Percentiles rank a stretch among this genome's conserved stretches.
Conservation (phyloP, 768 basidiomycete species). For the Coprinopsis strossmayeri region DNA sequence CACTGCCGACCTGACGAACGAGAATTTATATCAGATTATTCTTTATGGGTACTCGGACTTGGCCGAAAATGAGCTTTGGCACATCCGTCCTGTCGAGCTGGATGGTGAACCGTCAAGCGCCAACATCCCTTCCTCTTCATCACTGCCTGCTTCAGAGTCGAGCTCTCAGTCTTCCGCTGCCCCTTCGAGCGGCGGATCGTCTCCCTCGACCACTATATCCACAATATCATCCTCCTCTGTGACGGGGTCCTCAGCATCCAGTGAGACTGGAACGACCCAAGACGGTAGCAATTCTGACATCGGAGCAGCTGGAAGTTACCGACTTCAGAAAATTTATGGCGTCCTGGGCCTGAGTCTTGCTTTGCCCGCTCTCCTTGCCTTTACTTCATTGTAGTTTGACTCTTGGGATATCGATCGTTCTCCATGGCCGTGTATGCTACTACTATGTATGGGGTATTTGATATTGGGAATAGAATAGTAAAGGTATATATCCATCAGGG, state of each 20-base stretch:
- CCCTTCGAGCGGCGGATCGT: no score
- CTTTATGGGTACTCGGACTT: neutral
- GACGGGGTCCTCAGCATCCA: neutral
- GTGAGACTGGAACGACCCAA: neutral
- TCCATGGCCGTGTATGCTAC: no score
- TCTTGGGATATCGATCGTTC: no score
- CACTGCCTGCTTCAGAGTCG: neutral
- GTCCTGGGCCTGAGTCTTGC: neutral
- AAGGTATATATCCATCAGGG: no score
- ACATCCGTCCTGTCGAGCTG: neutral
- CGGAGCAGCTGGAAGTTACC: neutral
- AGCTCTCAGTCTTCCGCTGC: neutral
- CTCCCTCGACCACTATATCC: neutral
- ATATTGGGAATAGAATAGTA: no score
- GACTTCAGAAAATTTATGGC: neutral
- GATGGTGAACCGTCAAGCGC: neutral
- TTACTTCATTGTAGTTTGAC: no score
- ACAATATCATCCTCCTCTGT: neutral
- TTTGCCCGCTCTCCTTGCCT: neutral
- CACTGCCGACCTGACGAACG: neutral
- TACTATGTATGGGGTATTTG: no score
- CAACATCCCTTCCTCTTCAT: neutral
- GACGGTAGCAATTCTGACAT: neutral
- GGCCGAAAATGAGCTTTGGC: slow-evolving; percentile 1
- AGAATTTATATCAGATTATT: neutral